phyloP scores from a whole-genome alignment of 805 yeast species.

The Lachancea quebecensis region DNA sequence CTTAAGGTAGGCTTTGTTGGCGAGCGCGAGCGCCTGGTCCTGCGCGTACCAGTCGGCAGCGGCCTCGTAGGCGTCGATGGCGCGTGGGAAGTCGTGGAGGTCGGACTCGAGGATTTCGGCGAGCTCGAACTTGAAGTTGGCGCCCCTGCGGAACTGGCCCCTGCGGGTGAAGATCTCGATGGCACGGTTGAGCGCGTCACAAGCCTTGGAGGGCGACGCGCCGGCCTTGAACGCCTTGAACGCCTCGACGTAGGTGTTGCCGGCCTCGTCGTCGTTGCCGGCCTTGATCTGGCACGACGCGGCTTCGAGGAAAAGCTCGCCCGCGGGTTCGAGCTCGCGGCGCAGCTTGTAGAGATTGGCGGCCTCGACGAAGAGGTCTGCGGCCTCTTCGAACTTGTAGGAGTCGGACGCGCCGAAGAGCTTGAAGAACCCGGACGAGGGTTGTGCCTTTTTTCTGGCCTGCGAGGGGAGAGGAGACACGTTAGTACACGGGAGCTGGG shows the following conservation, averaged over 20 bases:
- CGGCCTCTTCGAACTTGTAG: slow-evolving; percentile 79
- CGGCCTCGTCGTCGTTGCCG: slow-evolving; percentile 81
- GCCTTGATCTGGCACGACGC: slow-evolving; percentile 72
- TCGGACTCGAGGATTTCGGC: slow-evolving; percentile 81
- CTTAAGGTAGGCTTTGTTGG: slow-evolving; percentile 81
- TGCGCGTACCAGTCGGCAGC: slow-evolving; percentile 96
- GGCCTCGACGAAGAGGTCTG: slow-evolving; percentile 84
- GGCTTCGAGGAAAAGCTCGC: slow-evolving; percentile 77
- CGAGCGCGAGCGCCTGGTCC: slow-evolving; percentile 86
- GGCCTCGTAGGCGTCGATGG: slow-evolving; percentile 73
- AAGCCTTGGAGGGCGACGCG: slow-evolving; percentile 69
- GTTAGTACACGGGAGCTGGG: not conserved
- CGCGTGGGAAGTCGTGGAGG: slow-evolving; percentile 57
- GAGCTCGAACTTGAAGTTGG: slow-evolving; percentile 85
- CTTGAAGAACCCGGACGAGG: slow-evolving; percentile 65
- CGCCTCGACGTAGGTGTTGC: slow-evolving; percentile 83
- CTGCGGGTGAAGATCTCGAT: slow-evolving; percentile 75
- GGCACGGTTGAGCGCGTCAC: slow-evolving; percentile 62
- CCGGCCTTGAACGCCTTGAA: slow-evolving; percentile 76
- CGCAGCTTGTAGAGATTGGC: slow-evolving; percentile 81
- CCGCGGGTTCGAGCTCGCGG: slow-evolving; percentile 69
- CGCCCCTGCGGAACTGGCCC: slow-evolving; percentile 96
- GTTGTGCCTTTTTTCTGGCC: slow-evolving; percentile 67
- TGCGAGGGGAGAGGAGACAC: slow-evolving; percentile 23
- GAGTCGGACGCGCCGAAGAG: slow-evolving; percentile 58